Base-by-base conservation (phyloP, 106 monocot species). In the Gastrodia elata region DNA sequence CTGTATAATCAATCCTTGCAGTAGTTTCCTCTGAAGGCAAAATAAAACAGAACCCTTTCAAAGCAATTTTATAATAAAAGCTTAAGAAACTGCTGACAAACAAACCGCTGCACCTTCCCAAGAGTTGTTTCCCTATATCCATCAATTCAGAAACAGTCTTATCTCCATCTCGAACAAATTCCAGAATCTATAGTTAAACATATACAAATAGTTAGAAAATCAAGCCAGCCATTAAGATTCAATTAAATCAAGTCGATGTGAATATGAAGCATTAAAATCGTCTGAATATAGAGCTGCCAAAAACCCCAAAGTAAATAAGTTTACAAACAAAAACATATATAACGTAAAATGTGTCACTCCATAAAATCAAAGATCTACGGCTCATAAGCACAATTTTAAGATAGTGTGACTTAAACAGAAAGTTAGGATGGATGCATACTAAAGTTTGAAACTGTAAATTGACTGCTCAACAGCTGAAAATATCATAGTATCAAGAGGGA, bases 151-250 rank as follows among this genome's bases (percentile, higher is more conserved):
- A 64, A 78, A 98, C 93, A 34, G 78, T 86, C 78, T 83, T 98
- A 61, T 93, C 85, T 28, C 97, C 97, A 91, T 98, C 87, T 65
- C 97, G 90, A 74, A 90, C 85, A 75, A 98, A 91, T 58, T 98
- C 97, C 80, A 98, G 79, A 52, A 88, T 91, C 97, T 98, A 75
- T 34, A 14, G 56, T 80, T 49, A 37, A 71, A 65, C 33, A 57
- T 20, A 39, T 41, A 69, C 24, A 40, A 39, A 61, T 61, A 25
- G 6, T 39, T 69, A 69, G 11, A 39, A 69, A 69, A 1, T 67
- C 10, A 69, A 35, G 24, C 40, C 6, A 35, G 4, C 69, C 16
- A 41, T 13, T 36, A n/a, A 67, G 5, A 2, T 36, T 37, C 18
- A 67, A 37, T 67, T 67, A 18, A 16, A 39, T 48, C 14, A n/a